These are phyloP conservation scores for Yamadazyma triangularis DNA, from an alignment of 1,139 yeast genomes.

Conservation along the genomic window DNA sequence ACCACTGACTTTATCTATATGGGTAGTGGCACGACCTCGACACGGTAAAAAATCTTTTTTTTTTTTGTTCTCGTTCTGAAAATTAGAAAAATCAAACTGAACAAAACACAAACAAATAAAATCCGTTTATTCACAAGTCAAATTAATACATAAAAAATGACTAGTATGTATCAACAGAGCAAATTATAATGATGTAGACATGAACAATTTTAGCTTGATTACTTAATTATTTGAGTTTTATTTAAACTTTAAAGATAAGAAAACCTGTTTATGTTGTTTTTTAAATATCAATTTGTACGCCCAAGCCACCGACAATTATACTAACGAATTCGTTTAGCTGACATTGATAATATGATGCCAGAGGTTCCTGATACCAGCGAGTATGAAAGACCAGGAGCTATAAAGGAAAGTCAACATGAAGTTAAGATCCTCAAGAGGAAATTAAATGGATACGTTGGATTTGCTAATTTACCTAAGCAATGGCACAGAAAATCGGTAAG, in stretches of 20 bases:
- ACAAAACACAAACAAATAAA: conserved; percentile 7
- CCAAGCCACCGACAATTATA: background rate
- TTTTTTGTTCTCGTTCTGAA: conserved; percentile 1
- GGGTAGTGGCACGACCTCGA: conserved; percentile 1
- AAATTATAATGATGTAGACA: no score
- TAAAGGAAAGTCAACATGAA: conserved; percentile 25
- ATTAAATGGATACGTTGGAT: conserved; percentile 90
- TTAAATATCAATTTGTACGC: background rate
- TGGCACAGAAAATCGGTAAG: conserved; percentile 96
- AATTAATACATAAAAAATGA: conserved; percentile 3
- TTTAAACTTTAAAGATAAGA: no score
- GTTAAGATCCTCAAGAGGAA: conserved; percentile 70
- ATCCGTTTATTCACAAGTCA: conserved; percentile 1
- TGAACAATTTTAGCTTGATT: no score
- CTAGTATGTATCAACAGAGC: conserved; percentile 6
- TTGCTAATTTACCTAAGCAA: conserved; percentile 96
- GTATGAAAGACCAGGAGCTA: conserved; percentile 8
- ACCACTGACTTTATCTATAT: conserved; percentile 1
- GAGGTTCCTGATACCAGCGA: conserved; percentile 14
- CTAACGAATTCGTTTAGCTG: conserved; percentile 10
- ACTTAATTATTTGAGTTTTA: no score
- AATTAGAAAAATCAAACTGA: conserved; percentile 7
- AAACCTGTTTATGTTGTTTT: no score
- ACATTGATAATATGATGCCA: conserved; percentile 15
- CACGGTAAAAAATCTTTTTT: background rate